Conservation (phyloP, 2,329 filamentous ascomycete genomes). For the Phaeosphaeria sp. region DNA sequence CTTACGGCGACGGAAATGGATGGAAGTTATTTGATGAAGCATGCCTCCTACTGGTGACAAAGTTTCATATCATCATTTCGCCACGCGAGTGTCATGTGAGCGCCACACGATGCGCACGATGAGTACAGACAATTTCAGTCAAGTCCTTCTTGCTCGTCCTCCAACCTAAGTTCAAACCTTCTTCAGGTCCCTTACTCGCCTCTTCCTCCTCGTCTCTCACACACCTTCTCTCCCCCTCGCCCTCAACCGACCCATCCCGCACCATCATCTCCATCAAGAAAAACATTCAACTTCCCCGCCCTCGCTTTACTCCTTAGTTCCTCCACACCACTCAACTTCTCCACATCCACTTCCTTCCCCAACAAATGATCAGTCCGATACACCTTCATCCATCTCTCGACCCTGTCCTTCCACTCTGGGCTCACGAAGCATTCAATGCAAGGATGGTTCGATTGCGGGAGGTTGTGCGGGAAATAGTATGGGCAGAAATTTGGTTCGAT, state of each 20-base stretch:
- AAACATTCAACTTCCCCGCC: background rate
- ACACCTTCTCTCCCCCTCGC: background rate
- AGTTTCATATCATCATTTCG: no score
- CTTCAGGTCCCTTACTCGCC: no score
- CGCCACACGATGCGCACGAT: no score
- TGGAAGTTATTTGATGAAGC: no score
- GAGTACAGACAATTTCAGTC: no score
- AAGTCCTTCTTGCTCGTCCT: background rate
- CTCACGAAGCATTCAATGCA: slow-evolving; percentile 35
- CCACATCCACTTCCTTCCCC: slow-evolving; percentile 21
- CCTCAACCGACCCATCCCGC: background rate
- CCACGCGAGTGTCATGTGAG: no score
- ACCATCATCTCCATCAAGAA: background rate
- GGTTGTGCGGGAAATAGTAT: slow-evolving; percentile 26
- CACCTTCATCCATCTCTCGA: slow-evolving; percentile 20
- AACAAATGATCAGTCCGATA: slow-evolving; percentile 28
- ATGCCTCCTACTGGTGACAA: no score
- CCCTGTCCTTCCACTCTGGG: slow-evolving; percentile 17
- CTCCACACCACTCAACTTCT: slow-evolving; percentile 26
- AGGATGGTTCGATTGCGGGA: slow-evolving; percentile 22
- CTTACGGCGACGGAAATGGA: no score
- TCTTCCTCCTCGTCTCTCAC: background rate
- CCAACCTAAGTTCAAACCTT: background rate
- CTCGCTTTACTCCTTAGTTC: slow-evolving; percentile 3
- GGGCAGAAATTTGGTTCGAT: slow-evolving; percentile 22